These are phyloP conservation scores for Eragrostis tef DNA, from an alignment of 202 grass and related monocot species.

Conservation along the genomic window DNA sequence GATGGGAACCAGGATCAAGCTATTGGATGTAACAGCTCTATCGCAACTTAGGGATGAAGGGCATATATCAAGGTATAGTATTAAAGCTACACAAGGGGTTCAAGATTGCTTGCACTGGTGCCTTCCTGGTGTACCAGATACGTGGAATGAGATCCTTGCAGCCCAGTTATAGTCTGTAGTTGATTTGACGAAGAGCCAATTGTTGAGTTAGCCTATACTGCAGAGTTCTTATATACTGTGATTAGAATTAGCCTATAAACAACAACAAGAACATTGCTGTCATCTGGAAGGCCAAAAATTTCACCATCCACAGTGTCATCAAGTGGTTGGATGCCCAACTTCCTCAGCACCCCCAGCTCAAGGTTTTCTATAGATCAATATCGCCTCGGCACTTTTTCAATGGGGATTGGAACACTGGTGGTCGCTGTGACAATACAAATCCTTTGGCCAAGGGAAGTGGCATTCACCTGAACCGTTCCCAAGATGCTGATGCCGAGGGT, in stretches of 20 bases:
- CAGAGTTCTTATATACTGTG: neutral
- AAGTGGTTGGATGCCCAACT: slow-evolving; percentile 78
- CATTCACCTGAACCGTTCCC: slow-evolving; percentile 62
- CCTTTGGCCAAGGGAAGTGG: slow-evolving; percentile 68
- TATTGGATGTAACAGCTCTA: slow-evolving; percentile 81
- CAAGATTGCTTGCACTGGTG: slow-evolving; percentile 97
- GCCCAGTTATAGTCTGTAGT: slow-evolving; percentile 60
- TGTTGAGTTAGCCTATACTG: neutral
- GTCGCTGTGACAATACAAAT: slow-evolving; percentile 70
- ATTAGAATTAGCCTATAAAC: slow-evolving; percentile 32
- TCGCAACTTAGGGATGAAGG: slow-evolving; percentile 80
- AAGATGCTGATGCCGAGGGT: slow-evolving; percentile 62
- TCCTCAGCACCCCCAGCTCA: slow-evolving; percentile 59
- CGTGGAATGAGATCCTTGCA: slow-evolving; percentile 87
- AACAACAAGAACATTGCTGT: slow-evolving; percentile 55
- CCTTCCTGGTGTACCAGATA: slow-evolving; percentile 79
- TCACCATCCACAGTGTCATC: slow-evolving; percentile 69
- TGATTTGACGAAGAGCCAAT: neutral
- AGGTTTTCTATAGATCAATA: slow-evolving; percentile 73
- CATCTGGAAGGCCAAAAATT: slow-evolving; percentile 90
- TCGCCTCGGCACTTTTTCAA: slow-evolving; percentile 90
- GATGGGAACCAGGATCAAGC: slow-evolving; percentile 63
- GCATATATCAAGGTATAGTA: slow-evolving; percentile 79
- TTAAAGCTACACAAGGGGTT: slow-evolving; percentile 62
- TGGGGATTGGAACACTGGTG: slow-evolving; percentile 81